A percentile compares a stretch with the other conserved stretches of the same genome.
Conservation (phyloP, 2,329 filamentous ascomycete species). For the Aspergillus nomiae region DNA sequence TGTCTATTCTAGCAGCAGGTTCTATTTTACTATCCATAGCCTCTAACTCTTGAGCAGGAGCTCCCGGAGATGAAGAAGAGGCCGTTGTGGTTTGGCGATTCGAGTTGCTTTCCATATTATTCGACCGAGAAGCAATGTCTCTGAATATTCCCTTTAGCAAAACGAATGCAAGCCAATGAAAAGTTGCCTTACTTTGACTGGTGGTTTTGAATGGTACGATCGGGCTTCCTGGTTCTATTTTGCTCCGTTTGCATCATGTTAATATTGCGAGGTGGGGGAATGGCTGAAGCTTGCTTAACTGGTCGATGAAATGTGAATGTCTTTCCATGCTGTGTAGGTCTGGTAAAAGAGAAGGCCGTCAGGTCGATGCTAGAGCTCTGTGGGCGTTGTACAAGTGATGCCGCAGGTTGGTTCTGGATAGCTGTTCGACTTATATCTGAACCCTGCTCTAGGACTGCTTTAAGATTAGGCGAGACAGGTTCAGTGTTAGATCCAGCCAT, state of each 20-base stretch:
- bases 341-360: slow-evolving; percentile 36
- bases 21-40: background rate
- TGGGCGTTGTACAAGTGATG: slow-evolving; percentile 35
- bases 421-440: slow-evolving; percentile 8
- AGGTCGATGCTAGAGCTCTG: slow-evolving; percentile 31
- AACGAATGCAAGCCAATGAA: background rate
- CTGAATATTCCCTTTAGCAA: background rate
- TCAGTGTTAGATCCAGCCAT: slow-evolving; percentile 20
- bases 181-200: background rate
- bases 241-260: background rate
- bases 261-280: background rate
- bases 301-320: slow-evolving; percentile 25
- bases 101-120: background rate
- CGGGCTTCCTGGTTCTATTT: background rate
- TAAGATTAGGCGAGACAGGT: slow-evolving; percentile 17
- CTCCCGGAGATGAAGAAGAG: background rate
- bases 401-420: slow-evolving; percentile 10
- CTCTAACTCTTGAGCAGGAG: background rate
- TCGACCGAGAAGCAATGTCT: background rate
- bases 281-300: slow-evolving; percentile 10
- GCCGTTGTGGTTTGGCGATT: background rate
- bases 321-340: slow-evolving; percentile 28
- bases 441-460: slow-evolving; percentile 19
- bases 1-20: background rate
- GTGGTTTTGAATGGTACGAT: background rate